phyloP scores from a whole-genome alignment of 164 flowering plant genomes.

The Vitis cinerea region DNA sequence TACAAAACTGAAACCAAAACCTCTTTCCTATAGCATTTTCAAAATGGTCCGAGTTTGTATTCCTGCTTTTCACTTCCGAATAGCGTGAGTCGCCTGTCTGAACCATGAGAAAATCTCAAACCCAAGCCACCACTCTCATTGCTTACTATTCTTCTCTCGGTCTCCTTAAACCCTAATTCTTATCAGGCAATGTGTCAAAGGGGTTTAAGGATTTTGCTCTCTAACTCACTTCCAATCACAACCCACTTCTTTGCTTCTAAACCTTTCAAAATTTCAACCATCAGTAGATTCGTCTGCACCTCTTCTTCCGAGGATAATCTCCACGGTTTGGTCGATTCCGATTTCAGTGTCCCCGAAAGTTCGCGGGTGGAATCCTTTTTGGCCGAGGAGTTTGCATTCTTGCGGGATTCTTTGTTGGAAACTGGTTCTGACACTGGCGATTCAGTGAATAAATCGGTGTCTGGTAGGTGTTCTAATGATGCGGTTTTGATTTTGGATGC shows the following conservation, averaged over 20 bases:
- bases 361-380: constrained; percentile 24
- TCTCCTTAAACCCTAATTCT: too few species aligned
- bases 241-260: neutral
- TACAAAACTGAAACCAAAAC: too few species aligned
- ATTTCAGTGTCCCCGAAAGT: neutral
- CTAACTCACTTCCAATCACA: neutral
- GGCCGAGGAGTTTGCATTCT: constrained; percentile 42
- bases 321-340: constrained; percentile 37
- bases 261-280: constrained; percentile 9
- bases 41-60: too few species aligned
- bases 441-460: constrained; percentile 4
- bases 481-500: constrained; percentile 41
- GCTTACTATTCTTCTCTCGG: too few species aligned
- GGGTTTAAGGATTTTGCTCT: neutral
- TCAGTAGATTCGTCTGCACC: constrained; percentile 17
- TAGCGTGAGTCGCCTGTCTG: too few species aligned
- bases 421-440: neutral
- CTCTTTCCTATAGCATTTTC: too few species aligned
- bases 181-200: constrained; percentile 1
- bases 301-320: constrained; percentile 31
- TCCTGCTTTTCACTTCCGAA: too few species aligned
- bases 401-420: constrained; percentile 32
- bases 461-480: constrained; percentile 43
- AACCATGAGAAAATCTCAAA: too few species aligned
- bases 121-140: too few species aligned